Evolutionary conservation across 2,329 filamentous ascomycete species (phyloP), one percentile per base, ranked within the genome.

Genomic region (Ascochyta rabiei): DNA sequence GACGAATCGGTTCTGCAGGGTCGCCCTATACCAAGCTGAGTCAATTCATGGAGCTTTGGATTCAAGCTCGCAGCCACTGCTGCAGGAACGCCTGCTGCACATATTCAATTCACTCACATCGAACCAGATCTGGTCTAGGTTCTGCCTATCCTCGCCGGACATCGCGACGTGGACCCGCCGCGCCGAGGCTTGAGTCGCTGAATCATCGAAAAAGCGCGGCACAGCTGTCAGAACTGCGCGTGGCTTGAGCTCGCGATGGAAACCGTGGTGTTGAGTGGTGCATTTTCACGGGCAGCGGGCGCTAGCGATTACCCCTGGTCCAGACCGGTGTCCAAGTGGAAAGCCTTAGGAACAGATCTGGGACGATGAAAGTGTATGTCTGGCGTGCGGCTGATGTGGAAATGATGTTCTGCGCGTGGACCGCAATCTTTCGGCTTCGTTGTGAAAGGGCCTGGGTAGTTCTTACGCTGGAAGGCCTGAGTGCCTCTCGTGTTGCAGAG

Each of bases 191-290:
- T 57, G 44, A 40, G 18, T 48, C 47, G 40, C 53, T 38, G 48
- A 43, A 37, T 38, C 28, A 57, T 33, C 18, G 21, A 39, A 35
- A 21, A 40, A 33, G 42, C 24, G 43, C 56, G 37, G 34, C 41
- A 48, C 55, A 63, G 62, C 60, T 65, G 35, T 35, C 33, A 44
- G 54, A 53, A 53, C 19, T n/a, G 55, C 53, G 57, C 52, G 58
- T 60, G 60, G 59, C 60, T 61, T 51, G 15, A 18, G 24, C 34
- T 42, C 34, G 33, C 39, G 41, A 64, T 49, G 39, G 24, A 15
- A 41, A 2, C 33, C 35, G 23, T 54, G 48, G 52, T 56, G 48
- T 56, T 59, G 56, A 60, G 48, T 60, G 54, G 60, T 54, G 46
- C 41, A 2, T 30, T 30, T 30, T 2, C 12, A 30, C 46, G 4